A percentile compares a stretch with the other conserved stretches of the same genome.
These are phyloP conservation scores for Bryoglossum gracile DNA, from an alignment of 495 filamentous ascomycete species.

Conservation along the genomic window DNA sequence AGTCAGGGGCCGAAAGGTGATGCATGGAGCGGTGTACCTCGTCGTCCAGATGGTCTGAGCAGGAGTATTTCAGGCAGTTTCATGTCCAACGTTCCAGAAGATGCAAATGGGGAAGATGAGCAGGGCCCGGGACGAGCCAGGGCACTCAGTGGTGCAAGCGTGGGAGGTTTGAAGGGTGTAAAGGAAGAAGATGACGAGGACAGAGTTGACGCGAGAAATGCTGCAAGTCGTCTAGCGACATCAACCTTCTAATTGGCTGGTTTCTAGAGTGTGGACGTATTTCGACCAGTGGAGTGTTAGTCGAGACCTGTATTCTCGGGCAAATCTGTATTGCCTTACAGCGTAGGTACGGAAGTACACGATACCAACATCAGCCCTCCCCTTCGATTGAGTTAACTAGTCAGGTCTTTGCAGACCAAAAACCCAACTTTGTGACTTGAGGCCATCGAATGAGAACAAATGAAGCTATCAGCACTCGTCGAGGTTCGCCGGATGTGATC, in stretches of 20 bases:
- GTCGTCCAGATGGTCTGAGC: slow-evolving; percentile 67
- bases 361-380: not conserved
- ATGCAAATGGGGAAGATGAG: slow-evolving; percentile 38
- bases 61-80: slow-evolving; percentile 72
- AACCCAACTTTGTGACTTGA: not conserved
- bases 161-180: slow-evolving; percentile 46
- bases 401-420: no score
- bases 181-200: slow-evolving; percentile 90
- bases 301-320: not conserved
- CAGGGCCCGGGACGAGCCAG: slow-evolving; percentile 47
- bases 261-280: not conserved
- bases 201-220: slow-evolving; percentile 88
- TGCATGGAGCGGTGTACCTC: slow-evolving; percentile 91
- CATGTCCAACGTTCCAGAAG: slow-evolving; percentile 39
- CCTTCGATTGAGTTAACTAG: not conserved
- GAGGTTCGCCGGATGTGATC: not conserved
- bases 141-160: slow-evolving; percentile 47
- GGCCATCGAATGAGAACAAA: not conserved
- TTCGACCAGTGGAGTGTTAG: not conserved
- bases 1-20: slow-evolving; percentile 94
- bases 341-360: not conserved
- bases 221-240: slow-evolving; percentile 84
- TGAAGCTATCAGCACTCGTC: not conserved
- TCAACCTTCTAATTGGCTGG: slow-evolving; percentile 65
- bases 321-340: not conserved